Evolutionary conservation across 495 filamentous ascomycete genomes (phyloP), one percentile per base, ranked within the genome.

Genomic region (Pseudomonodictys pantanalensis): DNA sequence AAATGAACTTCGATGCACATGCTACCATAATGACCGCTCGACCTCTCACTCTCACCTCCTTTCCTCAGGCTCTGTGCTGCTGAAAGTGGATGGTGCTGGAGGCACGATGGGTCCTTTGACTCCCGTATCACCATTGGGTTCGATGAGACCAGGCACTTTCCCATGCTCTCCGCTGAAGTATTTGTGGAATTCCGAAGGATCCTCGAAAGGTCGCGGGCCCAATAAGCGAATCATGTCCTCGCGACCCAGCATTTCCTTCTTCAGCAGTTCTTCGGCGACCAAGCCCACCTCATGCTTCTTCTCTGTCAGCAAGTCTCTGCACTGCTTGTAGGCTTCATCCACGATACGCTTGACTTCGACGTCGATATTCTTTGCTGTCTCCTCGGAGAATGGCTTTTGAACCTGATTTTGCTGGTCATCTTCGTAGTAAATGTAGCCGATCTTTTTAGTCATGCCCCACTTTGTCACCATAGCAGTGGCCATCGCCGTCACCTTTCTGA

Each of bases 401-500:
- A 97, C 69, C 71, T 86, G 85, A 62, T 90, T 82, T 51, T 86
- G 77, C 51, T 85, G 76, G 64, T 92, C 86, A 55, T 76, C 73
- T 59, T 92, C 86, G 73, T 91, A 98, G 77, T 93, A 86, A 55
- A 98, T 78, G 57, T 89, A 92, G 22, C 92, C 90, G 47, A 98
- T 83, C 73, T 95, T 92, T 57, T 88, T 83, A 33, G 87, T 92
- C 93, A 98, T 98, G 65, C 93, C 93, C 83, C 89, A 97, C 73
- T 95, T 88, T 38, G 93, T 98, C 22, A 98, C 93, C 93, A 98
- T 98, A 25, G 85, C 82, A 2, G 89, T 92, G 8, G 93, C 95
- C 90, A 96, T 90, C 45, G 83, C 81, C 8, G 95, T 97, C 25
- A 97, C 95, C 75, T 98, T 98, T 75, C 96, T 95, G 81, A 98